Percentiles rank a stretch among this genome's conserved stretches.
Evolutionary conservation across 1,139 yeast species (phyloP).

Genomic region (Pichia sp.): DNA sequence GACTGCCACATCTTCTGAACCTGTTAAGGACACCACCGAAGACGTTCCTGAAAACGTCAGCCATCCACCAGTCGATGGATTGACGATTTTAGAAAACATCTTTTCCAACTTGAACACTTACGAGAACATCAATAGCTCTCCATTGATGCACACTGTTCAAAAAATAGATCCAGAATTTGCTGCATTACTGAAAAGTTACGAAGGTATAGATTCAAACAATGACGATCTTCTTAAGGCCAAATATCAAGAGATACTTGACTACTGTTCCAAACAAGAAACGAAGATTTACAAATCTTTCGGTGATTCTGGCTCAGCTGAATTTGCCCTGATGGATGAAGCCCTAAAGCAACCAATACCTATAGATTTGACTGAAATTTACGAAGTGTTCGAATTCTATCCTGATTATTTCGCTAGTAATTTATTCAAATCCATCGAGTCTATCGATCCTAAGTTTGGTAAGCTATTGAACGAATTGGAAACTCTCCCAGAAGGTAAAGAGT

Average conservation of each 20-base stretch:
- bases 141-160: conserved; percentile 20
- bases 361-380: conserved; percentile 25
- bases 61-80: conserved; percentile 16
- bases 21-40: background rate
- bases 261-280: conserved; percentile 21
- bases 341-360: conserved; percentile 27
- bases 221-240: conserved; percentile 17
- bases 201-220: conserved; percentile 19
- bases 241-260: conserved; percentile 18
- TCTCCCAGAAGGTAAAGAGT: conserved; percentile 25
- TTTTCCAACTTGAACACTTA: conserved; percentile 26
- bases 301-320: conserved; percentile 19
- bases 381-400: conserved; percentile 24
- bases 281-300: conserved; percentile 22
- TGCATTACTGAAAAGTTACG: conserved; percentile 18
- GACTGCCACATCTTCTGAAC: background rate
- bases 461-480: conserved; percentile 24
- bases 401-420: conserved; percentile 22
- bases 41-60: background rate
- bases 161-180: conserved; percentile 20
- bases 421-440: conserved; percentile 17
- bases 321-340: conserved; percentile 16
- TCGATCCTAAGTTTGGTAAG: conserved; percentile 26
- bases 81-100: conserved; percentile 23
- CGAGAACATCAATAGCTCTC: conserved; percentile 21